Conservation (phyloP, 2,329 filamentous ascomycete genomes). For the Cladosporium sp. region DNA sequence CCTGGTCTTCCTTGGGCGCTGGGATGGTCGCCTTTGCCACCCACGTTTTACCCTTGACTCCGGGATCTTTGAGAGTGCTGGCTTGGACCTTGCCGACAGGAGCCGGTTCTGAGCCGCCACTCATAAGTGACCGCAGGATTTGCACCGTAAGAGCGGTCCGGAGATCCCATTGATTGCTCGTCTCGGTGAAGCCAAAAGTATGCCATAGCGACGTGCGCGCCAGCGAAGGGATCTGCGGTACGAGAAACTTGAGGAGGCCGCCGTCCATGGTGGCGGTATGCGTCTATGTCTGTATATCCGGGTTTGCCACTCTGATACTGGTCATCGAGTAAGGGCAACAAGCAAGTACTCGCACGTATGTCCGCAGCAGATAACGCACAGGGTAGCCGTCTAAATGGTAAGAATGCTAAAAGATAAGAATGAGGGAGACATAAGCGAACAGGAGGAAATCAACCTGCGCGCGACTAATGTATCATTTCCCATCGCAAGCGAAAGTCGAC, state of each 20-base stretch:
- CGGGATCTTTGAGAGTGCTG: conserved; percentile 57
- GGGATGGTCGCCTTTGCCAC: conserved; percentile 66
- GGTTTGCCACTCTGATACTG: background rate
- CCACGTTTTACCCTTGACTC: conserved; percentile 78
- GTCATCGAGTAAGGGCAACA: background rate
- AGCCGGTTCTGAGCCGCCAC: conserved; percentile 34
- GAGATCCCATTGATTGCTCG: conserved; percentile 73
- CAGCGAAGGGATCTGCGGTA: conserved; percentile 59
- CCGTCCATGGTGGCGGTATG: conserved; percentile 20
- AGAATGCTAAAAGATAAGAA: no score
- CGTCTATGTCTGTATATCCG: background rate
- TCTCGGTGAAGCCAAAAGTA: conserved; percentile 63
- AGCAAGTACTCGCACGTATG: no score
- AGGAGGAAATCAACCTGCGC: no score
- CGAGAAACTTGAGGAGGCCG: conserved; percentile 34
- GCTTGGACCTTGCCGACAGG: conserved; percentile 62
- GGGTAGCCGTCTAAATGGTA: no score
- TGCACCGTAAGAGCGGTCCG: conserved; percentile 68
- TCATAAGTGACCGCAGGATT: conserved; percentile 64
- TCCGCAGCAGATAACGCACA: no score
- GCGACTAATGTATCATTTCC: no score
- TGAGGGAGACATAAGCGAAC: no score
- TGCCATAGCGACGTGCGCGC: conserved; percentile 61
- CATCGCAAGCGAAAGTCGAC: no score
- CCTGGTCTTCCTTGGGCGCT: conserved; percentile 49